Conservation (phyloP, 2,329 filamentous ascomycete genomes). For the Emericellopsis cladophorae region DNA sequence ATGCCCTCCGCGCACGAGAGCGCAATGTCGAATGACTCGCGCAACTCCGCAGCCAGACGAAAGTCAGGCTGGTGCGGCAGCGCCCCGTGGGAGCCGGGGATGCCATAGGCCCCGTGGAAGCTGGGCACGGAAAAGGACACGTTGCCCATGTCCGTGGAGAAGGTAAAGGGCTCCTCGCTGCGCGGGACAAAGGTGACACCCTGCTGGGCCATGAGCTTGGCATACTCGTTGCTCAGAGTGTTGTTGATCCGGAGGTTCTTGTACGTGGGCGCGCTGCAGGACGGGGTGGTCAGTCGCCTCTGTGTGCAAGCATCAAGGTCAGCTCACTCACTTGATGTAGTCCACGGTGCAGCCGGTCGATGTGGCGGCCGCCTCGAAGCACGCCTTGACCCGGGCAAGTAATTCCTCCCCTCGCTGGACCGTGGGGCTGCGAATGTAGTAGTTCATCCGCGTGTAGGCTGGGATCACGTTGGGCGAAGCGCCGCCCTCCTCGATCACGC, state of each 20-base stretch:
- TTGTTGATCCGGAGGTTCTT: slow-evolving; percentile 30
- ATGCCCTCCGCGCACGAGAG: slow-evolving; percentile 31
- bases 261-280: slow-evolving; percentile 15
- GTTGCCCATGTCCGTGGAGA: slow-evolving; percentile 39
- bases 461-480: no score
- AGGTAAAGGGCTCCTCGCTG: slow-evolving; percentile 21
- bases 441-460: no score
- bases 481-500: no score
- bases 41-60: slow-evolving; percentile 27
- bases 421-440: no score
- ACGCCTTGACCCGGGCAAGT: slow-evolving; percentile 15
- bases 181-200: slow-evolving; percentile 20
- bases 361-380: slow-evolving; percentile 19
- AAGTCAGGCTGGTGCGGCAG: slow-evolving; percentile 27
- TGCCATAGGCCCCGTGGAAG: slow-evolving; percentile 33
- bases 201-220: slow-evolving; percentile 26
- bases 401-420: no score
- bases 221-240: slow-evolving; percentile 28
- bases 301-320: no score
- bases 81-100: slow-evolving; percentile 21
- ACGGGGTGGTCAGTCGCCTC: no score
- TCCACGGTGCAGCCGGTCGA: slow-evolving; percentile 21
- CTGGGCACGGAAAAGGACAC: slow-evolving; percentile 31
- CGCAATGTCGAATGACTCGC: slow-evolving; percentile 23
- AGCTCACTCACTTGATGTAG: slow-evolving; percentile 9